These are phyloP conservation scores for Lentinula detonsa DNA, from an alignment of 768 basidiomycete genomes.

Conservation along the genomic window DNA sequence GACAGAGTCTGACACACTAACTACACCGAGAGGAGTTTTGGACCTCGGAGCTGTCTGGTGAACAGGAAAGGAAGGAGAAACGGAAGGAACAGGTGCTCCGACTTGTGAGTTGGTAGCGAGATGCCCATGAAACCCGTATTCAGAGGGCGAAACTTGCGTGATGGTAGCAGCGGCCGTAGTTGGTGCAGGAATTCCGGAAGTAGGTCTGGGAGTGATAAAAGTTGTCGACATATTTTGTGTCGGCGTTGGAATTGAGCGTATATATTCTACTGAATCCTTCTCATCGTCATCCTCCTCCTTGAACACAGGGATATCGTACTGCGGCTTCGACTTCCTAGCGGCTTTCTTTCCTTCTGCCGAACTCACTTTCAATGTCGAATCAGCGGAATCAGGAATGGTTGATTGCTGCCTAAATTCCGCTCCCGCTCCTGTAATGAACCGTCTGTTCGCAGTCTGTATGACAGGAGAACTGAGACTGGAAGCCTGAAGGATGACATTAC, in stretches of 20 bases:
- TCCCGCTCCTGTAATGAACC: neutral
- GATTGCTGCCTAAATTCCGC: neutral
- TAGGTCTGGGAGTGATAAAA: neutral
- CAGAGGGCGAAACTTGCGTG: neutral
- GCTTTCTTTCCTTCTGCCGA: neutral
- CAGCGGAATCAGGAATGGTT: neutral
- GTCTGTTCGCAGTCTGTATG: neutral
- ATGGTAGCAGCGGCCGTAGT: neutral
- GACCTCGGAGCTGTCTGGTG: neutral
- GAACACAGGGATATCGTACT: neutral
- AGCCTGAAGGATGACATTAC: neutral
- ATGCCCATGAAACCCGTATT: neutral
- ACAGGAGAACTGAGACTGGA: neutral
- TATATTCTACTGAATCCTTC: neutral
- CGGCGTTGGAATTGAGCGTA: neutral
- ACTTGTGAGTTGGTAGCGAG: no score
- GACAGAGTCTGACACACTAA: neutral
- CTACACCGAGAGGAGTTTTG: neutral
- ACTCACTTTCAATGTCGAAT: neutral
- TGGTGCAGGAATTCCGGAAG: neutral
- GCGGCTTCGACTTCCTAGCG: neutral
- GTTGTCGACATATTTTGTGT: neutral
- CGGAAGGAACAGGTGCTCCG: neutral
- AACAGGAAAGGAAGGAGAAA: neutral
- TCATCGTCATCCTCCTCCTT: neutral